Evolutionary conservation across 208 protist species (phyloP).

Genomic region (Leishmania major): DNA sequence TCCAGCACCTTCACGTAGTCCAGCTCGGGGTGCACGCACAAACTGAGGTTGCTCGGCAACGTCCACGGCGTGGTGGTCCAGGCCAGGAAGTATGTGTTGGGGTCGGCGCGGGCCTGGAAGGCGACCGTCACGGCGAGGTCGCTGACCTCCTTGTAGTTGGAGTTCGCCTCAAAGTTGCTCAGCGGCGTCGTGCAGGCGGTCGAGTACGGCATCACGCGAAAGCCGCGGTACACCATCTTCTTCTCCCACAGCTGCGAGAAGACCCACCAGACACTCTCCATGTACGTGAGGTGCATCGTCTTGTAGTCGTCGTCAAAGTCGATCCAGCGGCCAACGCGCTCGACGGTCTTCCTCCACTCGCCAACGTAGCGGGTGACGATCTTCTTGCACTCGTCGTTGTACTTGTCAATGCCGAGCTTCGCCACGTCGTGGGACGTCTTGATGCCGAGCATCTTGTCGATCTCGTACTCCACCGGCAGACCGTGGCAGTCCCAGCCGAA

Average conservation of each 20-base stretch:
- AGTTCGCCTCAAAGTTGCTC: slow-evolving; percentile 99
- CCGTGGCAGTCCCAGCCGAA: slow-evolving; percentile 99
- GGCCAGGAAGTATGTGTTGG: slow-evolving; percentile 93
- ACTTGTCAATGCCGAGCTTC: slow-evolving; percentile 98
- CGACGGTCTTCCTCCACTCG: slow-evolving; percentile 98
- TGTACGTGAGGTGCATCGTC: slow-evolving; percentile 98
- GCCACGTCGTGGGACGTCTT: slow-evolving; percentile 95
- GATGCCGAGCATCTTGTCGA: slow-evolving; percentile 97
- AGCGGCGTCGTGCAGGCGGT: slow-evolving; percentile 98
- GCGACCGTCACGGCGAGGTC: slow-evolving; percentile 94
- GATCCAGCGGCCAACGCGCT: slow-evolving; percentile 98
- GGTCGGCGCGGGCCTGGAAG: slow-evolving; percentile 89
- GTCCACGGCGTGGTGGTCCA: slow-evolving; percentile 99
- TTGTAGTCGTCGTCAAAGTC: slow-evolving; percentile 99
- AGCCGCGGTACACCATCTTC: slow-evolving; percentile 98
- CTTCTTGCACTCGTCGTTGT: slow-evolving; percentile 98
- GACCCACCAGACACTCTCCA: slow-evolving; percentile 99
- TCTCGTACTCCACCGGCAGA: slow-evolving; percentile 99
- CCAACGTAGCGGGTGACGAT: slow-evolving; percentile 99
- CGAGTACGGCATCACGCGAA: slow-evolving; percentile 99
- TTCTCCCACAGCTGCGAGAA: slow-evolving; percentile 99
- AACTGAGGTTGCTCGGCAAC: slow-evolving; percentile 98
- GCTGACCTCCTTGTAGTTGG: slow-evolving; percentile 98
- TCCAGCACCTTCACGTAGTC: slow-evolving; percentile 98
- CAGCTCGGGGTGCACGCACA: slow-evolving; percentile 99